Evolutionary conservation across 1,284 basidiomycete genomes (phyloP), one percentile per base, ranked within the genome.

Genomic region (Thelephora terrestris): DNA sequence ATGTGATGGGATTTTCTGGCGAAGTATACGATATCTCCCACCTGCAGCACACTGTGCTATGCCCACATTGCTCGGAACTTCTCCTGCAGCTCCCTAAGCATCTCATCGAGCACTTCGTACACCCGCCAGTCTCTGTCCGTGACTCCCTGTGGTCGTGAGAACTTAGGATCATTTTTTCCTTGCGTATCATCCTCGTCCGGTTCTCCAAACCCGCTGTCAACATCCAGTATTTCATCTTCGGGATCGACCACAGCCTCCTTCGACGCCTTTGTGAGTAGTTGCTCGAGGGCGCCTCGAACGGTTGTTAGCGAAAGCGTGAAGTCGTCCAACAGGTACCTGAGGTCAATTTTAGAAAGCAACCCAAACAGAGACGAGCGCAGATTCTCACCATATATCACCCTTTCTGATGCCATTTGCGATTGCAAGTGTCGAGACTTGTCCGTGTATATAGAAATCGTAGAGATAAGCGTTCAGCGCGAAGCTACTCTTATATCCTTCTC

Each of bases 361-460:
- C 39, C 2, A 3, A 20, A 21, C 18, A 12, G 16, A 6, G 5
- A 42, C 21, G 16, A 42, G 21, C 20, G 39, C 10, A 21, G n/a
- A 42, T 2, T 14, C 39, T 23, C n/a, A 42, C 81, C 81, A 85
- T 7, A 81, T 55, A 18, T 83, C 78, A 12, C 77, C 77, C 4
- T 65, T 59, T 21, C 79, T 63, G 40, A 83, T 77, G 1, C 71
- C 76, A 51, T 83, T 83, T 2, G 76, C 78, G 0, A 55, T 52
- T 9, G 64, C 66, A 45, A 84, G 60, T 0, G 76, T 65, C 0
- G 64, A 55, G 6, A 68, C 64, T 55, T 81, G 78, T 0, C 81
- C 82, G 52, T 85, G 82, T 1, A 58, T 71, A 58, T 74, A 84
- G 62, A 83, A 85, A 57, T 85, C 83, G 47, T 75, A 65, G 4